Conservation (phyloP, 805 yeast genomes). For the Starmera caribaea region DNA sequence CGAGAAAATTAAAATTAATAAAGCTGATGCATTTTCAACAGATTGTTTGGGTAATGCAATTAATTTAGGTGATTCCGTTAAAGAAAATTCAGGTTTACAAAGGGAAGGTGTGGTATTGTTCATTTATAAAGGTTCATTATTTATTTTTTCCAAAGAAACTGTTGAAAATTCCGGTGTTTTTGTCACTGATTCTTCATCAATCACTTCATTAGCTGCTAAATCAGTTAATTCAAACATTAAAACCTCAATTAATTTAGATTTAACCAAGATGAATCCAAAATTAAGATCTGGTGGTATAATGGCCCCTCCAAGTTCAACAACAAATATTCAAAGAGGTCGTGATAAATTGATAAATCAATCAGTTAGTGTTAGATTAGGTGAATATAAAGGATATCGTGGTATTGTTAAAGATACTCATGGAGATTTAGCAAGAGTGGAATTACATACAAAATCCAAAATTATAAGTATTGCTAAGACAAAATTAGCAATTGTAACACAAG, state of each 20-base stretch:
- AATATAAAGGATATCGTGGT: conserved; percentile 89
- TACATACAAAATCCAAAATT: conserved; percentile 86
- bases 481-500: conserved; percentile 57
- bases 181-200: conserved; percentile 65
- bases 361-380: conserved; percentile 84
- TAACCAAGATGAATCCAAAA: conserved; percentile 82
- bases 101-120: conserved; percentile 86
- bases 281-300: conserved; percentile 34
- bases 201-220: conserved; percentile 78
- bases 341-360: conserved; percentile 75
- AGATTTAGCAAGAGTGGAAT: conserved; percentile 81
- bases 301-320: conserved; percentile 54
- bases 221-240: conserved; percentile 40
- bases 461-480: conserved; percentile 75
- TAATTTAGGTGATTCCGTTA: conserved; percentile 87
- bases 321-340: conserved; percentile 56
- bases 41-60: conserved; percentile 81
- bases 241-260: conserved; percentile 44
- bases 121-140: conserved; percentile 70
- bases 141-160: conserved; percentile 70
- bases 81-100: conserved; percentile 73
- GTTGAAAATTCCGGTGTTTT: conserved; percentile 87
- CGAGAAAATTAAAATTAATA: conserved; percentile 54
- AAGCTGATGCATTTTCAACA: conserved; percentile 72
- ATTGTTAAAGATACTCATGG: conserved; percentile 91